These are phyloP conservation scores for Artomyces pyxidatus DNA, from an alignment of 768 basidiomycete genomes.

Conservation along the genomic window DNA sequence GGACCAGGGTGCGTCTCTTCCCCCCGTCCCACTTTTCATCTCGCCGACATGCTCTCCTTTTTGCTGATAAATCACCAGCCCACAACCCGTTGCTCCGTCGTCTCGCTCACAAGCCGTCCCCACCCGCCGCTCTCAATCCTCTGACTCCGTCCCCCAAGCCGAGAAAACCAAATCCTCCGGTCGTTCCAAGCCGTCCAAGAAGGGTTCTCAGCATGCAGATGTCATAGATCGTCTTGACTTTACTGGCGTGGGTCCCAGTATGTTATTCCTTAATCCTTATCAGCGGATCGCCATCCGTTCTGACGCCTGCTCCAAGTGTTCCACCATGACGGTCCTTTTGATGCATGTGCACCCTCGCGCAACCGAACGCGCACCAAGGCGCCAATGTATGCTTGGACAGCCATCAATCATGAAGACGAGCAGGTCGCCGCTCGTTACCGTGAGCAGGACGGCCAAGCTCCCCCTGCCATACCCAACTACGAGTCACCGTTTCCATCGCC, in stretches of 20 bases:
- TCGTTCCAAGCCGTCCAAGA: slow-evolving; percentile 51
- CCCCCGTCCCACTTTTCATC: slow-evolving; percentile 8
- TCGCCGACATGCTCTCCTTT: slow-evolving; percentile 9
- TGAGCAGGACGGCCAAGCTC: slow-evolving; percentile 15
- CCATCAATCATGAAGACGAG: slow-evolving; percentile 28
- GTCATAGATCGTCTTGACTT: slow-evolving; percentile 86
- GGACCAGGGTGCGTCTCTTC: slow-evolving; percentile 31
- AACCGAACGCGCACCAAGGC: slow-evolving; percentile 74
- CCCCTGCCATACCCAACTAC: slow-evolving; percentile 17
- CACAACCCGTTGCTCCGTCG: background rate
- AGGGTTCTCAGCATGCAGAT: slow-evolving; percentile 78
- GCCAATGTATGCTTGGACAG: slow-evolving; percentile 74
- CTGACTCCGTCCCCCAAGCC: slow-evolving; percentile 37
- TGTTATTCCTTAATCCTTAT: slow-evolving; percentile 25
- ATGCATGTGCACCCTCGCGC: slow-evolving; percentile 85
- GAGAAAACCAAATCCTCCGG: slow-evolving; percentile 37
- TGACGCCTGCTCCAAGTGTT: slow-evolving; percentile 47
- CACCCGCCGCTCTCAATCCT: slow-evolving; percentile 39
- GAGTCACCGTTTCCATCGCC: slow-evolving; percentile 44
- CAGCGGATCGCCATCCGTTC: slow-evolving; percentile 16
- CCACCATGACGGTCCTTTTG: slow-evolving; percentile 89
- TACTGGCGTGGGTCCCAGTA: slow-evolving; percentile 78
- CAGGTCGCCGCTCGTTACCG: slow-evolving; percentile 29
- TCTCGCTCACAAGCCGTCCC: slow-evolving; percentile 18
- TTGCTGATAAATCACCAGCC: background rate